Evolutionary conservation across 805 yeast genomes (phyloP).

Genomic region (Candida vartiovaarae): DNA sequence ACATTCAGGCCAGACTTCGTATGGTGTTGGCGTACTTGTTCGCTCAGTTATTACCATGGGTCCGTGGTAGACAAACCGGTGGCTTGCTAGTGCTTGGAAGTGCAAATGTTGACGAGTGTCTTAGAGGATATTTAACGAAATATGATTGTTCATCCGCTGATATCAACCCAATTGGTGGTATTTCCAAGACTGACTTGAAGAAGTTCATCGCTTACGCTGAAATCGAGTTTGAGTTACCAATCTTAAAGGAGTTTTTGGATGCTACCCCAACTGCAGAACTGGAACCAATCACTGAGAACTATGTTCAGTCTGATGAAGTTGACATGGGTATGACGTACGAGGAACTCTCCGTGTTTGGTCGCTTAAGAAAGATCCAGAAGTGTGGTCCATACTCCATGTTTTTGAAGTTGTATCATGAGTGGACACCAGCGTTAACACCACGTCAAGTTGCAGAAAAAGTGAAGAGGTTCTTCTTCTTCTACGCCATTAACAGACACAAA

Average conservation of each 20-base stretch:
- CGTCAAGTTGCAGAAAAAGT: conserved; percentile 87
- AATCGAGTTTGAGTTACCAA: conserved; percentile 61
- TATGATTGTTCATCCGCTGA: conserved; percentile 98
- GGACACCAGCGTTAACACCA: conserved; percentile 84
- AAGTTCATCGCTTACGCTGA: conserved; percentile 79
- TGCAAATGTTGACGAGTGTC: conserved; percentile 95
- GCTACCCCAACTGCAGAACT: conserved; percentile 98
- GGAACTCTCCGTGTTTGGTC: conserved; percentile 86
- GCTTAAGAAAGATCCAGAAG: conserved; percentile 83
- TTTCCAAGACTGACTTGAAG: conserved; percentile 89
- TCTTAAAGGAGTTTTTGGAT: conserved; percentile 66
- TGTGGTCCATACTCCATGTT: conserved; percentile 98
- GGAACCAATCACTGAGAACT: conserved; percentile 88
- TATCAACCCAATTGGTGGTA: conserved; percentile 97
- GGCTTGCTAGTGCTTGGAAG: conserved; percentile 90
- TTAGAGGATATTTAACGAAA: conserved; percentile 92
- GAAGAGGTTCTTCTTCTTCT: conserved; percentile 84
- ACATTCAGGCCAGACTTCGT: conserved; percentile 91
- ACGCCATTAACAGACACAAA: conserved; percentile 93
- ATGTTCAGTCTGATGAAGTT: conserved; percentile 92
- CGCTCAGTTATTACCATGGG: conserved; percentile 96
- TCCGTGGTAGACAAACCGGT: conserved; percentile 56
- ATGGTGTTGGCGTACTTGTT: conserved; percentile 92
- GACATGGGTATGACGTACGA: conserved; percentile 99
- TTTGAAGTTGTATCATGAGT: conserved; percentile 78